These are phyloP conservation scores for Neonectria sp. DNA, from an alignment of 2,329 filamentous ascomycete species.

Conservation along the genomic window DNA sequence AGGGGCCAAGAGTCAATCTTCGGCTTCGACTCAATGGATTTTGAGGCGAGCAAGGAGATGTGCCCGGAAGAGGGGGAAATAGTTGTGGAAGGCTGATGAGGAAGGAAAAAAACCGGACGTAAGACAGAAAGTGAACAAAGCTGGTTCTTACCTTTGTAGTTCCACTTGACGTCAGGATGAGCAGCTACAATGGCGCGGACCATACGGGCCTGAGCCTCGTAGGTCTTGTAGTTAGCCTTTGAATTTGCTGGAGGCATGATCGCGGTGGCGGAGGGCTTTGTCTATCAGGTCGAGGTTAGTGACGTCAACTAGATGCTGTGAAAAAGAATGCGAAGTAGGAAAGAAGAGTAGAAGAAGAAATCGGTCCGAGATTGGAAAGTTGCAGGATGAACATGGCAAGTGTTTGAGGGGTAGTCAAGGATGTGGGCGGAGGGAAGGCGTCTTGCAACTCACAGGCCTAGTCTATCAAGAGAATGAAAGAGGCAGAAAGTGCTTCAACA, in stretches of 20 bases:
- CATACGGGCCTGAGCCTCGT: constrained; percentile 73
- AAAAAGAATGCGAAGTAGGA: neutral
- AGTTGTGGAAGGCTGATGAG: neutral
- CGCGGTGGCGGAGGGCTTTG: neutral
- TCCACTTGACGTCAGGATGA: constrained; percentile 67
- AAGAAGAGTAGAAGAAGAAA: neutral
- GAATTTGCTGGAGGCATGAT: constrained; percentile 60
- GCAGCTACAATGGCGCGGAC: constrained; percentile 74
- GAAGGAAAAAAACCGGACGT: neutral
- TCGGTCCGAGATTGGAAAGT: too few species aligned
- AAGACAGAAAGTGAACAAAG: constrained; percentile 23
- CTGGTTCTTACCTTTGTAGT: constrained; percentile 71
- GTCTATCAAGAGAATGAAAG: neutral
- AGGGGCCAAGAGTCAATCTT: constrained; percentile 51
- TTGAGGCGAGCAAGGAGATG: constrained; percentile 15
- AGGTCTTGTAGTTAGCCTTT: constrained; percentile 71
- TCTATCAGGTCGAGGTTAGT: constrained; percentile 4
- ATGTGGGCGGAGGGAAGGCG: neutral
- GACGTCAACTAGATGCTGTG: neutral
- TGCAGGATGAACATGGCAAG: too few species aligned
- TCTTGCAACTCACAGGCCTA: neutral
- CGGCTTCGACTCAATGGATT: constrained; percentile 38
- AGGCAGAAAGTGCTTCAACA: neutral
- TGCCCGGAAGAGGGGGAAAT: neutral
- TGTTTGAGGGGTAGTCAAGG: neutral